These are phyloP conservation scores for Yamadazyma friedrichii DNA, from an alignment of 1,139 yeast species.

Conservation along the genomic window DNA sequence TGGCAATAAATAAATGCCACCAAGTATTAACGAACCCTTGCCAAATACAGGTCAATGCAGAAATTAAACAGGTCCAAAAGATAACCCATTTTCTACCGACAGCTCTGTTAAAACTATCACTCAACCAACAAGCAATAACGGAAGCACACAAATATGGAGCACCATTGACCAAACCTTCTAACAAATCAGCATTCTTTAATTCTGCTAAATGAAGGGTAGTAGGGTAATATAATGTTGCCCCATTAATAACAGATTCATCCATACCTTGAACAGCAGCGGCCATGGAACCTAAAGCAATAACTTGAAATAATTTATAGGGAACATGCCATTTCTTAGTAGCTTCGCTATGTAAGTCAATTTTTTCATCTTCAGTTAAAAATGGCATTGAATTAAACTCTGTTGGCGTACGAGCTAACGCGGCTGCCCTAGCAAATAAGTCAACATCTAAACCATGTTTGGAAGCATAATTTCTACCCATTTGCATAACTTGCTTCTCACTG, in stretches of 20 bases:
- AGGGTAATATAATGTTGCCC: constrained; percentile 76
- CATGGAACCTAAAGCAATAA: constrained; percentile 75
- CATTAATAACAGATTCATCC: constrained; percentile 87
- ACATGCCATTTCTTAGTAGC: constrained; percentile 66
- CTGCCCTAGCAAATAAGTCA: constrained; percentile 70
- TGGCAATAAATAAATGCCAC: constrained; percentile 74
- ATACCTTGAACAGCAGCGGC: constrained; percentile 93
- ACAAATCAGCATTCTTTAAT: constrained; percentile 57
- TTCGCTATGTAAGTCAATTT: constrained; percentile 49
- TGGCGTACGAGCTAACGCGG: constrained; percentile 73
- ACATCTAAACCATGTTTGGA: constrained; percentile 57
- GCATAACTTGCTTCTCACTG: constrained; percentile 62
- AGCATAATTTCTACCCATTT: constrained; percentile 73
- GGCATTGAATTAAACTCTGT: constrained; percentile 56
- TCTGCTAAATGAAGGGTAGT: constrained; percentile 46
- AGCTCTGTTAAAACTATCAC: constrained; percentile 63
- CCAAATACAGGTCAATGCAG: constrained; percentile 72
- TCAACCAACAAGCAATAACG: constrained; percentile 66
- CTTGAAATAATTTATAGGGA: constrained; percentile 58
- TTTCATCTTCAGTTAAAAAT: constrained; percentile 59
- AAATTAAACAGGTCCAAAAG: constrained; percentile 63
- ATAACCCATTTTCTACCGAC: constrained; percentile 76
- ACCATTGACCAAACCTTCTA: constrained; percentile 73
- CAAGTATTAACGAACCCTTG: constrained; percentile 70
- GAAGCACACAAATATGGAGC: constrained; percentile 82